Conservation (phyloP, 352 stramenopile species). For the Phytopythium oedochilum region DNA sequence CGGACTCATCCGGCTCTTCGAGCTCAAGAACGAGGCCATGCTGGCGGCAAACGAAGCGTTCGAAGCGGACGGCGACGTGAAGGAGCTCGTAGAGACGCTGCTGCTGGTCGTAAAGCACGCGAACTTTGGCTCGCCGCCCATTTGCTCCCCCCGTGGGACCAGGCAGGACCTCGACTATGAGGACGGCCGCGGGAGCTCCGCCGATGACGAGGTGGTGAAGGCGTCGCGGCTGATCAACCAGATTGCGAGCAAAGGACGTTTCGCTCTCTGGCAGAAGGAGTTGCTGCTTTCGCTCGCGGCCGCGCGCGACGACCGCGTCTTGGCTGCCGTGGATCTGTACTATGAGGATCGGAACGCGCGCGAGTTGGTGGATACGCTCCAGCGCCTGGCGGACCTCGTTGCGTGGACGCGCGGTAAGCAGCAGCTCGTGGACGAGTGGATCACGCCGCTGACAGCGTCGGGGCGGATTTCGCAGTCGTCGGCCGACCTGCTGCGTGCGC, state of each 20-base stretch:
- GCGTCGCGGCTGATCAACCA: conserved; percentile 30
- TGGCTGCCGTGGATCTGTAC: conserved; percentile 55
- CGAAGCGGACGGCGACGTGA: conserved; percentile 61
- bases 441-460: conserved; percentile 34
- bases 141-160: conserved; percentile 5
- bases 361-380: conserved; percentile 53
- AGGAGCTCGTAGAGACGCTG: conserved; percentile 74
- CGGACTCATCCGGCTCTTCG: conserved; percentile 57
- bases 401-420: conserved; percentile 53
- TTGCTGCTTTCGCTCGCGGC: conserved; percentile 43
- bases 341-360: conserved; percentile 33
- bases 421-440: conserved; percentile 48
- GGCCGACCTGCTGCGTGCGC: conserved; percentile 31
- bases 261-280: conserved; percentile 57
- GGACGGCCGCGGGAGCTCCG: not conserved
- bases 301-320: conserved; percentile 36
- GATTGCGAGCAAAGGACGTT: conserved; percentile 23
- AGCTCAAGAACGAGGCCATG: conserved; percentile 66
- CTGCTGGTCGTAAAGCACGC: conserved; percentile 81
- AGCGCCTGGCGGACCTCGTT: conserved; percentile 54
- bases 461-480: conserved; percentile 15
- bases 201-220: conserved; percentile 17
- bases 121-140: conserved; percentile 26
- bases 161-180: conserved; percentile 1
- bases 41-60: conserved; percentile 71